Evolutionary conservation across 129 eudicot species (phyloP).

Genomic region (Arctium minus): DNA sequence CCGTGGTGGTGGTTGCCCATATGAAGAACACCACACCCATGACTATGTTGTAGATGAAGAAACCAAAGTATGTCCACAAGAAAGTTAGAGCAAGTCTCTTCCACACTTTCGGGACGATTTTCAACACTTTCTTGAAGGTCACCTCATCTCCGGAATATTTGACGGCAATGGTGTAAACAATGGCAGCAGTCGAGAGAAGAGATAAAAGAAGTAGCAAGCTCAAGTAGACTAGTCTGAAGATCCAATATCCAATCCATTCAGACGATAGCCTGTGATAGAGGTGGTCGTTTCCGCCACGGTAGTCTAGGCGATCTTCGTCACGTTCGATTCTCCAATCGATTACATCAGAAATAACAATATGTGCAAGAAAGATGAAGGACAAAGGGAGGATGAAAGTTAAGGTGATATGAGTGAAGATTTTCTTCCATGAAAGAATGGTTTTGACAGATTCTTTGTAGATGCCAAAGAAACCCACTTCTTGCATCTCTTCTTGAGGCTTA

Average conservation of each 20-base stretch:
- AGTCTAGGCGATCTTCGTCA: not conserved
- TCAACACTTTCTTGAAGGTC: slow-evolving; percentile 39
- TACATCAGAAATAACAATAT: slow-evolving; percentile 16
- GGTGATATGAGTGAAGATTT: slow-evolving; percentile 51
- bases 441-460: slow-evolving; percentile 48
- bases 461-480: slow-evolving; percentile 51
- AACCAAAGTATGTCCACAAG: slow-evolving; percentile 40
- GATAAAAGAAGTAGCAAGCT: slow-evolving; percentile 43
- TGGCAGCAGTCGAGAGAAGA: slow-evolving; percentile 60
- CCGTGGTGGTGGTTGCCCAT: not conserved
- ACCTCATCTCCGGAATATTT: slow-evolving; percentile 26
- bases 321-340: slow-evolving; percentile 11
- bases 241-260: slow-evolving; percentile 18
- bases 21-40: not conserved
- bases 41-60: slow-evolving; percentile 43
- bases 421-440: slow-evolving; percentile 29
- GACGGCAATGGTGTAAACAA: slow-evolving; percentile 57
- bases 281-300: not conserved
- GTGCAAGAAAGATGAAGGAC: slow-evolving; percentile 42
- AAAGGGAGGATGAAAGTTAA: slow-evolving; percentile 53
- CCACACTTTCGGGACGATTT: slow-evolving; percentile 58
- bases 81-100: slow-evolving; percentile 59
- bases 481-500: slow-evolving; percentile 60
- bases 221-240: slow-evolving; percentile 40
- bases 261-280: slow-evolving; percentile 12